Conservation (phyloP, 192 early-diverging fungal genomes). For the Coemansia sp. region DNA sequence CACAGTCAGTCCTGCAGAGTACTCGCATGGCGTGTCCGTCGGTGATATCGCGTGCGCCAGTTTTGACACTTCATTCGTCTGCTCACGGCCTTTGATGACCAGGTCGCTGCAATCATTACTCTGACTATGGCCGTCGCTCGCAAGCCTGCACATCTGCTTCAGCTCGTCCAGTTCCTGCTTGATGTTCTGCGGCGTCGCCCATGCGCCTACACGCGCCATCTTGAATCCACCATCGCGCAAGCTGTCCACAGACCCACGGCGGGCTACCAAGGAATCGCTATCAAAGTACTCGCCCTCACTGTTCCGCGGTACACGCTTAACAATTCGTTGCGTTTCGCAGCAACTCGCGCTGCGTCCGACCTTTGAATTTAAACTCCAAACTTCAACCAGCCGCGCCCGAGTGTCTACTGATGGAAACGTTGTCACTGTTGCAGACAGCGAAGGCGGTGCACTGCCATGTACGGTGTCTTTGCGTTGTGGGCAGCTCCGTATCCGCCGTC, state of each 20-base stretch:
- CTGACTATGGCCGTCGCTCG: not conserved
- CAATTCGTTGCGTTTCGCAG: slow-evolving; percentile 6
- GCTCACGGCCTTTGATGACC: too few relatives aligned
- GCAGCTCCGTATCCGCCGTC: slow-evolving; percentile 24
- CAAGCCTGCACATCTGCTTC: not conserved
- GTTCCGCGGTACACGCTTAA: not conserved
- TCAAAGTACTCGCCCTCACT: not conserved
- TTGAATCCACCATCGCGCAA: slow-evolving; percentile 5
- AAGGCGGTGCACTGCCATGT: slow-evolving; percentile 3
- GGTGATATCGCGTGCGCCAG: not conserved
- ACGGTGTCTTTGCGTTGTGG: slow-evolving; percentile 8
- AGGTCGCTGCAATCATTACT: too few relatives aligned
- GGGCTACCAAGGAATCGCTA: not conserved
- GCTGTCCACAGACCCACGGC: slow-evolving; percentile 1
- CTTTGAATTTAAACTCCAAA: not conserved
- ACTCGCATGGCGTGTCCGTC: not conserved
- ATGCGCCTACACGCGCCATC: slow-evolving; percentile 13
- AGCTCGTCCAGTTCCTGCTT: slow-evolving; percentile 15
- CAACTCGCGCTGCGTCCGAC: slow-evolving; percentile 34
- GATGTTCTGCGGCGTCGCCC: slow-evolving; percentile 18
- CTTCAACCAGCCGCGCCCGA: too few relatives aligned
- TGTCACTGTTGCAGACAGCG: slow-evolving; percentile 6
- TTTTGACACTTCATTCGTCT: too few relatives aligned
- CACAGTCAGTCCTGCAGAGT: slow-evolving; percentile 1
- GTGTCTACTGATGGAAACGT: not conserved